Base-by-base conservation (phyloP, 2,329 filamentous ascomycete genomes). In the Ceratocystis cubensis region DNA sequence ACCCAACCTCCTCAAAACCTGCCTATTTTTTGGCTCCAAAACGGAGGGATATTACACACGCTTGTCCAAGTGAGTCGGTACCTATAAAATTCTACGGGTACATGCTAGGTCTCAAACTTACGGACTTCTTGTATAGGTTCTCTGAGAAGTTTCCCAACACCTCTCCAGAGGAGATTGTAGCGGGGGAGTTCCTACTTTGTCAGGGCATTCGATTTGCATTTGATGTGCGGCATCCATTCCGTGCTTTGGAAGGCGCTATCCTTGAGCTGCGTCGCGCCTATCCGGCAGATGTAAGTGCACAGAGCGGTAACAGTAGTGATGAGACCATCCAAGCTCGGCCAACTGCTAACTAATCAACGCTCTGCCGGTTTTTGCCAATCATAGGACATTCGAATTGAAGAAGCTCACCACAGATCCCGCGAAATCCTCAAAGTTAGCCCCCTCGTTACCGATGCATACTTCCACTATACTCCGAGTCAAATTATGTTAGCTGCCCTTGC, bases 161-260 rank as follows among this genome's bases (percentile, higher is more conserved):
- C 0, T 89, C 86, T 1, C 81, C 87, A 41, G 91, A 96, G 70
- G 87, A 91, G 70, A 87, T 99, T 8, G 82, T 97, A 15, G 91
- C 91, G 0, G 91, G 92, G 1, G 94, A 99, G 75, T 97, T 96
- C 74, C 80, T 96, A 50, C 83, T 99, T 57, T 93, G 92, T 67
- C 93, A 97, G 77, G 91, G 90, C 17, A 83, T 97, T 10, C 85
- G 93, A 64, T 99, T 96, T 76, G 91, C 91, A 59, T 91, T 99
- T 72, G 92, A 97, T 70, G 88, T 99, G 1, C 85, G 88, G 62
- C 94, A 97, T 74, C 94, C 94, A 0, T 94, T 91, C 73, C 86
- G 92, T 56, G 91, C 88, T 0, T 80, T 97, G 1, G 91, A 96
- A 74, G 94, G 92, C 41, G 88, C 88, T 0, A 80, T 95, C 62